Conservation (phyloP, 768 basidiomycete genomes). For the Mycena capillaripes region DNA sequence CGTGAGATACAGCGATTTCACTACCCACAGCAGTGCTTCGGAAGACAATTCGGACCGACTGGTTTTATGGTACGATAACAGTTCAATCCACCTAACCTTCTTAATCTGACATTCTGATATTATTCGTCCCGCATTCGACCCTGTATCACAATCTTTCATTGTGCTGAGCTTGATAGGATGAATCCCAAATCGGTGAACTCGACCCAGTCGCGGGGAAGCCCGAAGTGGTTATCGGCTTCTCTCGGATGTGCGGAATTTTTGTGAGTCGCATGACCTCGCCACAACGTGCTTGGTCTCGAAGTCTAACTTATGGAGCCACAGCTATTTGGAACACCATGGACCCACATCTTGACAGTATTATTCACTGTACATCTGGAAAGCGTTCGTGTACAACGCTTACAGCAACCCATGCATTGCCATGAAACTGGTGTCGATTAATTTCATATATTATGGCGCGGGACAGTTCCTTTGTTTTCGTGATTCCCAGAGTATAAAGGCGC, state of each 20-base stretch:
- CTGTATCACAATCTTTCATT: background rate
- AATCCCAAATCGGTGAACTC: background rate
- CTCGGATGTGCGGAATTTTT: background rate
- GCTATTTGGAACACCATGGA: background rate
- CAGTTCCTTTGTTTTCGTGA: slow-evolving; percentile 1
- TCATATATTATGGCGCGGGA: background rate
- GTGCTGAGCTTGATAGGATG: background rate
- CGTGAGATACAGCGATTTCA: no score
- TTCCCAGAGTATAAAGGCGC: slow-evolving; percentile 22
- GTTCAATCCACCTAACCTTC: no score
- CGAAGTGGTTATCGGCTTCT: background rate
- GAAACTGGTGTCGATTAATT: background rate
- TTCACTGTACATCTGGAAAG: background rate
- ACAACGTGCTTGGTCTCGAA: background rate
- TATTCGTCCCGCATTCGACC: background rate
- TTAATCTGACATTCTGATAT: background rate
- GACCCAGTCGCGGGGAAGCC: background rate
- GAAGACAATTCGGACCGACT: no score
- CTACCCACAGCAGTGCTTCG: no score
- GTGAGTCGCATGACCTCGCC: slow-evolving; percentile 18
- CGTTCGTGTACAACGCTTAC: background rate
- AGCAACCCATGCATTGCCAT: slow-evolving; percentile 1
- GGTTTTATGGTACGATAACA: no score
- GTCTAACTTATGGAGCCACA: background rate
- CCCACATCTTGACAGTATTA: background rate